phyloP scores from a whole-genome alignment of 345 rosid species.

The Ailanthus altissimus region DNA sequence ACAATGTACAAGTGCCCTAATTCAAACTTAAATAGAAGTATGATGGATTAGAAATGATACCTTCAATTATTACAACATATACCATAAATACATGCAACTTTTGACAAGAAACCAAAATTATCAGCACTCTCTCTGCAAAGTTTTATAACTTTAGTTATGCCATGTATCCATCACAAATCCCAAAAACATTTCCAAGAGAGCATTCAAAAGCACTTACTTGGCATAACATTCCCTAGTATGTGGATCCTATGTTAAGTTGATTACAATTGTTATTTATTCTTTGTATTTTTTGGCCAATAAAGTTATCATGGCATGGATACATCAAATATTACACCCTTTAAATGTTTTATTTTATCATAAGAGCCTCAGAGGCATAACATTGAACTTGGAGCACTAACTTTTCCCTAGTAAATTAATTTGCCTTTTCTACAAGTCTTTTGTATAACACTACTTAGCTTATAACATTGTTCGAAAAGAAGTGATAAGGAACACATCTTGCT shows the following conservation, averaged over 20 bases:
- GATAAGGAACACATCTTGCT: not conserved
- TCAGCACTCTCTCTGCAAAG: not conserved
- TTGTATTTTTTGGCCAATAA: not conserved
- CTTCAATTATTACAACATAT: not conserved
- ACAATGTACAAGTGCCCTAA: not conserved
- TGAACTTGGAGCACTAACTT: not conserved
- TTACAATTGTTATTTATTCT: not conserved
- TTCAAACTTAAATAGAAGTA: not conserved
- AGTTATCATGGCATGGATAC: not conserved
- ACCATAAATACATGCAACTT: not conserved
- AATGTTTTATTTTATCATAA: not conserved
- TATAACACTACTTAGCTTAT: not conserved
- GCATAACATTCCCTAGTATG: not conserved
- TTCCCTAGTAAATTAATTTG: not conserved
- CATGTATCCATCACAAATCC: not conserved
- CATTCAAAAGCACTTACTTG: not conserved
- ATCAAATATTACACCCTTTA: not conserved
- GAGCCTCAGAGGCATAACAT: not conserved
- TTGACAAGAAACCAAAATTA: not conserved
- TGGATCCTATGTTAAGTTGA: not conserved
- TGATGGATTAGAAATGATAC: not conserved
- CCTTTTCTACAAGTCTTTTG: not conserved
- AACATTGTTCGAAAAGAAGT: not conserved
- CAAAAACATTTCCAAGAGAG: not conserved
- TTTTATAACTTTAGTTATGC: not conserved